Conservation (phyloP, 2,329 filamentous ascomycete species). For the Paradendryphiella salina region DNA sequence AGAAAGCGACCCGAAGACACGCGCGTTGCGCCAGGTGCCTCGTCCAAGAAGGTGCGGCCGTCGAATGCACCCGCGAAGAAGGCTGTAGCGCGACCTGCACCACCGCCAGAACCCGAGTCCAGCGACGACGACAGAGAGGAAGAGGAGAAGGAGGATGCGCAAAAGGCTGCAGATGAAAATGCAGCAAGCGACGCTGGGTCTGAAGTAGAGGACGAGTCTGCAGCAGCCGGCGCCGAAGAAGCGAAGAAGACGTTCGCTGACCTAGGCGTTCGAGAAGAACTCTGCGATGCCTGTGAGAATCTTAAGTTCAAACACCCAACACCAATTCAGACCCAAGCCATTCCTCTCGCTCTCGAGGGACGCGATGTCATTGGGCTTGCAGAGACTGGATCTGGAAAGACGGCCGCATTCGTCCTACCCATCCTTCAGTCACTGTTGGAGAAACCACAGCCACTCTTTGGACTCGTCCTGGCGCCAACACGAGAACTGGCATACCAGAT, state of each 20-base stretch:
- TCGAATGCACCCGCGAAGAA: constrained; percentile 23
- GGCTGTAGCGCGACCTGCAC: constrained; percentile 15
- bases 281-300: constrained; percentile 84
- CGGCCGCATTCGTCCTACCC: constrained; percentile 89
- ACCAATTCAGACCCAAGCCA: constrained; percentile 83
- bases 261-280: constrained; percentile 77
- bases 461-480: constrained; percentile 89
- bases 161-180: background rate
- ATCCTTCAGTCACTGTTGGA: constrained; percentile 89
- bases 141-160: background rate
- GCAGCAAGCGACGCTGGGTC: background rate
- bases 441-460: constrained; percentile 81
- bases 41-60: constrained; percentile 21
- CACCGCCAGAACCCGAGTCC: constrained; percentile 29
- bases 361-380: constrained; percentile 91
- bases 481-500: constrained; percentile 94
- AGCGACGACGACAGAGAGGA: constrained; percentile 27
- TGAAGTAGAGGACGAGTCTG: background rate
- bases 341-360: constrained; percentile 76
- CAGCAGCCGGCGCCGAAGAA: constrained; percentile 32
- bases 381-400: constrained; percentile 95
- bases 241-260: constrained; percentile 68
- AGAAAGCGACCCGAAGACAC: constrained; percentile 44
- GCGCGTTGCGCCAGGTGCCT: constrained; percentile 7
- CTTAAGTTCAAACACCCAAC: constrained; percentile 86